These are phyloP conservation scores for Sophora flavescens DNA, from an alignment of 306 rosid species.

Conservation along the genomic window DNA sequence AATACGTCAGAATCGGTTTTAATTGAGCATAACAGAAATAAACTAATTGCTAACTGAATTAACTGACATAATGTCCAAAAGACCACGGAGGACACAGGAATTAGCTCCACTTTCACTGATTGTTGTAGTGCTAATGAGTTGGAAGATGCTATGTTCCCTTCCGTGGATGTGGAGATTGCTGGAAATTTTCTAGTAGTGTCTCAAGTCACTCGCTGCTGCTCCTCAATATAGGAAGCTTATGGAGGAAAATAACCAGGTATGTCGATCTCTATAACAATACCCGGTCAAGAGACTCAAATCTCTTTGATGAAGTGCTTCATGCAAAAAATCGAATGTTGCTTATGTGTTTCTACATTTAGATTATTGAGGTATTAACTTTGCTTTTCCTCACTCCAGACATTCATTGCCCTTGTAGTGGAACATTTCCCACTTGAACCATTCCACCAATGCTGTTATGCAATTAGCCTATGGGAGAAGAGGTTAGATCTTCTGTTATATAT, in stretches of 20 bases:
- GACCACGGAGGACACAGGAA: neutral
- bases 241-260: slow-evolving; percentile 54
- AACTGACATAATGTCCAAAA: slow-evolving; percentile 4
- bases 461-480: slow-evolving; percentile 13
- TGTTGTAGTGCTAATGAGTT: slow-evolving; percentile 7
- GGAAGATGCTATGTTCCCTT: slow-evolving; percentile 18
- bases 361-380: slow-evolving; percentile 47
- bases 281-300: slow-evolving; percentile 53
- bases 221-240: slow-evolving; percentile 59
- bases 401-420: slow-evolving; percentile 39
- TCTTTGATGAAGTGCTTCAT: slow-evolving; percentile 35
- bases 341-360: slow-evolving; percentile 53
- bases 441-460: slow-evolving; percentile 15
- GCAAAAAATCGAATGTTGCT: slow-evolving; percentile 47
- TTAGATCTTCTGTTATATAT: slow-evolving; percentile 29
- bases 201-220: slow-evolving; percentile 46
- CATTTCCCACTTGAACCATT: slow-evolving; percentile 60
- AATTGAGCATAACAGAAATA: too few species aligned
- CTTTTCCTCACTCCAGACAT: slow-evolving; percentile 51
- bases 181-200: slow-evolving; percentile 43
- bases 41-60: too few species aligned
- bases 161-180: slow-evolving; percentile 49
- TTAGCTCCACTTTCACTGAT: neutral
- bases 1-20: too few species aligned
- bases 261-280: slow-evolving; percentile 40